phyloP scores from a whole-genome alignment of 2,329 filamentous ascomycete species.

The Raffaelea arxii region DNA sequence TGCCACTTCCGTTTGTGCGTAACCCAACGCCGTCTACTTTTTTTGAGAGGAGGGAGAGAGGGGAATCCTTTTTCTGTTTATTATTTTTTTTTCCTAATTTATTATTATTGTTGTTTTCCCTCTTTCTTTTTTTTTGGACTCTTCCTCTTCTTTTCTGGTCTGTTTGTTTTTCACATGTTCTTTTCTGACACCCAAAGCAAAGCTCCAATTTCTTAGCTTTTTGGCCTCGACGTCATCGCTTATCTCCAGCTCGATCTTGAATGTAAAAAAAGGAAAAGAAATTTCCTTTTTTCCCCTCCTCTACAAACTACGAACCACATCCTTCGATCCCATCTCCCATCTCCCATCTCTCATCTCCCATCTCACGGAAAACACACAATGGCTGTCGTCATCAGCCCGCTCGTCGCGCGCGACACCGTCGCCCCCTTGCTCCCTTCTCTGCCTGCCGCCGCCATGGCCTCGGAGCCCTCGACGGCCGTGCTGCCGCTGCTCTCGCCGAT shows the following conservation, averaged over 20 bases:
- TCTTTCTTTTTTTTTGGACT: not conserved
- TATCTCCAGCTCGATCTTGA: no score
- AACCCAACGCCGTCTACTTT: not conserved
- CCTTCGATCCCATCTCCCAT: not conserved
- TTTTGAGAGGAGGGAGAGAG: no score
- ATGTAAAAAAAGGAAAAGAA: not conserved
- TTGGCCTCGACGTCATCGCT: not conserved
- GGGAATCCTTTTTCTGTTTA: not conserved
- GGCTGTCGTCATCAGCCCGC: conserved; percentile 26
- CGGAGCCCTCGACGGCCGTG: conserved; percentile 44
- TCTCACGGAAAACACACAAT: conserved; percentile 1
- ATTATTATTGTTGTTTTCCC: not conserved
- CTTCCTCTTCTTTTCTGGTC: not conserved
- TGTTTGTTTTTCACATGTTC: not conserved
- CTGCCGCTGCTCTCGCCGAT: conserved; percentile 56
- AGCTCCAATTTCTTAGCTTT: not conserved
- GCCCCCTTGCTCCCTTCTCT: conserved; percentile 50
- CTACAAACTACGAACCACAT: not conserved
- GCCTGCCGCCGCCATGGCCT: conserved; percentile 47
- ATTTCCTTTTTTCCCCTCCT: not conserved
- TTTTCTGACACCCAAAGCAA: not conserved
- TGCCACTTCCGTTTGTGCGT: not conserved
- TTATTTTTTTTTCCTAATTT: not conserved
- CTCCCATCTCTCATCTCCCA: not conserved
- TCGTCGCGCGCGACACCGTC: conserved; percentile 38